These are phyloP conservation scores for Pilobolus umbonatus DNA, from an alignment of 192 early-diverging fungal genomes.

Conservation along the genomic window DNA sequence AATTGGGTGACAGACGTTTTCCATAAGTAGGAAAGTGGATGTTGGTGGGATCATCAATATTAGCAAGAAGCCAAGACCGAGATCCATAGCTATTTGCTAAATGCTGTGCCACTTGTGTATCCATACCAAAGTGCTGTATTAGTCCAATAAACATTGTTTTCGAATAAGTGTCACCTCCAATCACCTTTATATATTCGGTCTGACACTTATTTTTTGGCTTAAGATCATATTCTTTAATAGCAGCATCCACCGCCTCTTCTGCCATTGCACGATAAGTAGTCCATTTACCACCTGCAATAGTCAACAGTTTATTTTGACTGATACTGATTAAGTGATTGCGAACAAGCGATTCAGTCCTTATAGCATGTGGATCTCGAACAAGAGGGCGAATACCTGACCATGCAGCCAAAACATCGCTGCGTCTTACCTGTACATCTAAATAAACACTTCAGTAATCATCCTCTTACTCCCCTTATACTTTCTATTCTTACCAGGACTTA, in stretches of 20 bases:
- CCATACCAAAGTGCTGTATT: slow-evolving; percentile 93
- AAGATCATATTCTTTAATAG: slow-evolving; percentile 71
- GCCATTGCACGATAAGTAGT: slow-evolving; percentile 98
- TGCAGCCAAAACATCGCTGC: slow-evolving; percentile 92
- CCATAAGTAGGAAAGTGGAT: slow-evolving; percentile 78
- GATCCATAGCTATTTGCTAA: slow-evolving; percentile 89
- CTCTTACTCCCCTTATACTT: neutral
- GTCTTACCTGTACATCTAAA: slow-evolving; percentile 91
- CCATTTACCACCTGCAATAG: slow-evolving; percentile 98
- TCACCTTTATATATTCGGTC: slow-evolving; percentile 70
- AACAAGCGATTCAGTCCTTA: slow-evolving; percentile 88
- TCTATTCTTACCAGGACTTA: slow-evolving; percentile 53
- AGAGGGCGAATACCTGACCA: slow-evolving; percentile 97
- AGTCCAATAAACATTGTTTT: slow-evolving; percentile 94
- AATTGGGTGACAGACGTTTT: slow-evolving; percentile 66
- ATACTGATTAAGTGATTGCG: slow-evolving; percentile 97
- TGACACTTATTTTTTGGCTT: slow-evolving; percentile 65
- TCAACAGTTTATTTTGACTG: slow-evolving; percentile 72
- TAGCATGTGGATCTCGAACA: slow-evolving; percentile 91
- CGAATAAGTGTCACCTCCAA: slow-evolving; percentile 86
- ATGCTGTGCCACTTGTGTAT: slow-evolving; percentile 88
- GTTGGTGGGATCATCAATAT: slow-evolving; percentile 69
- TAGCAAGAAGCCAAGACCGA: slow-evolving; percentile 89
- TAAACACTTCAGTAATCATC: no score
- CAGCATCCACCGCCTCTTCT: slow-evolving; percentile 86